A percentile compares a stretch with the other conserved stretches of the same genome.
These are phyloP conservation scores for Geosmithia flava DNA, from an alignment of 2,329 filamentous ascomycete genomes.

Conservation along the genomic window DNA sequence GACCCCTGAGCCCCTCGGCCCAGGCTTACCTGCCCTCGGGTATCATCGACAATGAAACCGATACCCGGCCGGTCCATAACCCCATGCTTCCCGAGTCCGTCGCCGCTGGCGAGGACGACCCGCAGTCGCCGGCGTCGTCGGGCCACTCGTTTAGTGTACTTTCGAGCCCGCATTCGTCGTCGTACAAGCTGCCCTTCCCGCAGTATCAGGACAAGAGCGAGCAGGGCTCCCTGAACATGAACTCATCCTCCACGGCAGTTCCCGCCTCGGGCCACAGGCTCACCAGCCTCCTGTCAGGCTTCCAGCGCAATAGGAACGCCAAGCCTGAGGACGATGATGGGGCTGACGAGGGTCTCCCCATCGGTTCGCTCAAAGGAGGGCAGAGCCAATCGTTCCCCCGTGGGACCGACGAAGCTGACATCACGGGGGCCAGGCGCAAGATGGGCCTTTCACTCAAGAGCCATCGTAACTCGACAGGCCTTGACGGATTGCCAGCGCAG, in stretches of 20 bases:
- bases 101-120: conserved; percentile 23
- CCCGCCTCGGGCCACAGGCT: conserved; percentile 22
- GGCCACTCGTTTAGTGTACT: conserved; percentile 42
- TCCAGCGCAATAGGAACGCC: conserved; percentile 46
- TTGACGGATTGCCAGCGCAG: conserved; percentile 21
- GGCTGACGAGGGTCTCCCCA: conserved; percentile 33
- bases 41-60: conserved; percentile 51
- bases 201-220: conserved; percentile 34
- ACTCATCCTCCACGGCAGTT: conserved; percentile 25
- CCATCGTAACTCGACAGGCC: conserved; percentile 34
- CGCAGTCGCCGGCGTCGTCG: conserved; percentile 50
- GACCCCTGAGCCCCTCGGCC: conserved; percentile 66
- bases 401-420: conserved; percentile 43
- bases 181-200: conserved; percentile 44
- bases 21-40: conserved; percentile 59
- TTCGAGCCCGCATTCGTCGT: conserved; percentile 50
- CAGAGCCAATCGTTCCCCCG: conserved; percentile 71
- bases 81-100: conserved; percentile 20
- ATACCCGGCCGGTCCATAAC: conserved; percentile 20
- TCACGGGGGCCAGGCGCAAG: conserved; percentile 37
- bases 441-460: conserved; percentile 50
- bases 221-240: conserved; percentile 23
- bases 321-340: conserved; percentile 35
- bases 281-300: conserved; percentile 44
- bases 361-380: conserved; percentile 57